These are phyloP conservation scores for Mycena floridula DNA, from an alignment of 768 basidiomycete genomes.

Conservation along the genomic window DNA sequence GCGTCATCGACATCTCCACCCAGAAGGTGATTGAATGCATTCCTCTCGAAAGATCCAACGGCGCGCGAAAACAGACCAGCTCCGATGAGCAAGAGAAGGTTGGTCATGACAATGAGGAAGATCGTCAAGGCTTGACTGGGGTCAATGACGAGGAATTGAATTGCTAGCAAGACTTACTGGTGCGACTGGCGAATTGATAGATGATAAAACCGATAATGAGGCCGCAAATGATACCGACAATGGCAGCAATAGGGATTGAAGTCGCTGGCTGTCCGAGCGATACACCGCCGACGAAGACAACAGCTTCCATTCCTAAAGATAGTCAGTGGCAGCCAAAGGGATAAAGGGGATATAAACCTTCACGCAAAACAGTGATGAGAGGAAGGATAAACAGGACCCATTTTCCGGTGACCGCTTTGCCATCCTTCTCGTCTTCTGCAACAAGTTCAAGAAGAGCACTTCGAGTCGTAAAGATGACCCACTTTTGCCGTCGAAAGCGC, in stretches of 20 bases:
- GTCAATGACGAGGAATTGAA: conserved; percentile 2
- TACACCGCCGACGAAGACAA: conserved; percentile 92
- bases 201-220: conserved; percentile 68
- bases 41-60: conserved; percentile 63
- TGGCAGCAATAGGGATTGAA: conserved; percentile 86
- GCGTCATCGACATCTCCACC: conserved; percentile 69
- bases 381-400: conserved; percentile 91
- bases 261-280: conserved; percentile 77
- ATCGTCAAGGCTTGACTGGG: conserved; percentile 56
- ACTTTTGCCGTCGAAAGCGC: conserved; percentile 65
- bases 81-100: conserved; percentile 88
- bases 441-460: too few species aligned
- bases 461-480: conserved; percentile 12
- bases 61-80: conserved; percentile 87
- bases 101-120: conserved; percentile 91
- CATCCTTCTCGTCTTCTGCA: too few species aligned
- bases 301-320: conserved; percentile 72
- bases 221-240: conserved; percentile 79
- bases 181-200: conserved; percentile 73
- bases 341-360: conserved; percentile 67
- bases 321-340: too few species aligned
- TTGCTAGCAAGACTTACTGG: conserved; percentile 36
- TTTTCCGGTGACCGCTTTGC: conserved; percentile 51
- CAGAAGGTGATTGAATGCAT: conserved; percentile 62
- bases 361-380: conserved; percentile 86